A percentile compares a stretch with the other conserved stretches of the same genome.
phyloP scores from a whole-genome alignment of 2,329 filamentous ascomycete genomes.

The Monosporascus sp. region DNA sequence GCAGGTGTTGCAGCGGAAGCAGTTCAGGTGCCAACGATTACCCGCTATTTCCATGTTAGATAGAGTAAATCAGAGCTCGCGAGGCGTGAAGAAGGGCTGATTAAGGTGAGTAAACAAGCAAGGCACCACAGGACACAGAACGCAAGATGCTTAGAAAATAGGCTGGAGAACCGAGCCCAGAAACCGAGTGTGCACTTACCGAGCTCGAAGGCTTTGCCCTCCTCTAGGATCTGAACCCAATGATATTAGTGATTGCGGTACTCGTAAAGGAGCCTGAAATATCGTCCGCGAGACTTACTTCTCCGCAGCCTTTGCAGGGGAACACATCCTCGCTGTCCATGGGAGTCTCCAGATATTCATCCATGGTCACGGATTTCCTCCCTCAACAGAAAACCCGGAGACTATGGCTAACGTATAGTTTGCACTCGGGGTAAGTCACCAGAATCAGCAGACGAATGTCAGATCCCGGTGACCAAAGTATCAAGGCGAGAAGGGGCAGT shows the following conservation, averaged over 20 bases:
- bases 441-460: not conserved
- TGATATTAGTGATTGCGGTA: constrained; percentile 15
- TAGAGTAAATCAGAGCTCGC: no score
- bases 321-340: constrained; percentile 79
- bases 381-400: not conserved
- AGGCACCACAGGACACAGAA: not conserved
- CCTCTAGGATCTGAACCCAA: constrained; percentile 75
- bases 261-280: constrained; percentile 8
- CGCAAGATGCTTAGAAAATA: not conserved
- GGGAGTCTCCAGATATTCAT: constrained; percentile 58
- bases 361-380: constrained; percentile 37
- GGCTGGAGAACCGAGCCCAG: not conserved
- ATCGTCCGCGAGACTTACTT: constrained; percentile 51
- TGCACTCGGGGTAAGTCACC: not conserved
- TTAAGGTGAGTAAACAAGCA: not conserved
- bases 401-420: no score
- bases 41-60: constrained; percentile 58
- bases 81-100: no score
- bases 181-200: constrained; percentile 50
- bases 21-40: constrained; percentile 97
- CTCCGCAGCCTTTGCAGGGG: constrained; percentile 88
- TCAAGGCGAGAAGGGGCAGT: not conserved
- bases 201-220: constrained; percentile 97
- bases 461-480: not conserved
- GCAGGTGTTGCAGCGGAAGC: constrained; percentile 96